Conservation (phyloP, 192 early-diverging fungal genomes). For the Coemansia nantahalensis region DNA sequence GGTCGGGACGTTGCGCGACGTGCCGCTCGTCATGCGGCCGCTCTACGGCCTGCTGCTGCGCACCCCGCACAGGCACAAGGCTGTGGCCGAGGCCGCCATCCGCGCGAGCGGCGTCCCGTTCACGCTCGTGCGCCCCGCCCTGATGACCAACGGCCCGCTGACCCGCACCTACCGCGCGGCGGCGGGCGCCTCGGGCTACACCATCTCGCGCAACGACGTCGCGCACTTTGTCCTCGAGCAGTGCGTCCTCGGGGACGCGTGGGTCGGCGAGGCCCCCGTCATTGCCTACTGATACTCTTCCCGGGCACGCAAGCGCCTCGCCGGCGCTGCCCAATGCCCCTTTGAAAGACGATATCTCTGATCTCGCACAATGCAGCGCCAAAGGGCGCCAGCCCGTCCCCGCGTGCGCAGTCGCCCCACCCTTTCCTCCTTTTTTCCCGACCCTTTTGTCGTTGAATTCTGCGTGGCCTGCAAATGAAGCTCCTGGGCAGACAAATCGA, state of each 20-base stretch:
- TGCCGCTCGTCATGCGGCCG: slow-evolving; percentile 27
- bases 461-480: slow-evolving; percentile 57
- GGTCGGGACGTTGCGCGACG: slow-evolving; percentile 25
- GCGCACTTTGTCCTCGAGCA: slow-evolving; percentile 50
- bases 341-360: too few species aligned
- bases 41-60: slow-evolving; percentile 14
- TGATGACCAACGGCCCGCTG: slow-evolving; percentile 36
- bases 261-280: slow-evolving; percentile 23
- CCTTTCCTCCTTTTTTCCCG: background rate
- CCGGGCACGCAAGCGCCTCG: too few species aligned
- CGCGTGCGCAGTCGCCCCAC: too few species aligned
- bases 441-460: too few species aligned
- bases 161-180: slow-evolving; percentile 37
- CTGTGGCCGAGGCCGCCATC: slow-evolving; percentile 19
- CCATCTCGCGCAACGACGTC: slow-evolving; percentile 50
- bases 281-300: slow-evolving; percentile 34
- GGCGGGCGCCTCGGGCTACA: slow-evolving; percentile 38
- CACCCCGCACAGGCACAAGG: slow-evolving; percentile 34
- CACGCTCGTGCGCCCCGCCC: slow-evolving; percentile 49
- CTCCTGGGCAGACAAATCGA: slow-evolving; percentile 68
- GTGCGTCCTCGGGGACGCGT: slow-evolving; percentile 37
- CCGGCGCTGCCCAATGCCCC: too few species aligned
- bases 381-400: too few species aligned
- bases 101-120: slow-evolving; percentile 36
- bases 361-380: too few species aligned